Evolutionary conservation across 805 yeast genomes (phyloP), one percentile per base, ranked within the genome.

Genomic region (Cyberlindnera xylosilytica): DNA sequence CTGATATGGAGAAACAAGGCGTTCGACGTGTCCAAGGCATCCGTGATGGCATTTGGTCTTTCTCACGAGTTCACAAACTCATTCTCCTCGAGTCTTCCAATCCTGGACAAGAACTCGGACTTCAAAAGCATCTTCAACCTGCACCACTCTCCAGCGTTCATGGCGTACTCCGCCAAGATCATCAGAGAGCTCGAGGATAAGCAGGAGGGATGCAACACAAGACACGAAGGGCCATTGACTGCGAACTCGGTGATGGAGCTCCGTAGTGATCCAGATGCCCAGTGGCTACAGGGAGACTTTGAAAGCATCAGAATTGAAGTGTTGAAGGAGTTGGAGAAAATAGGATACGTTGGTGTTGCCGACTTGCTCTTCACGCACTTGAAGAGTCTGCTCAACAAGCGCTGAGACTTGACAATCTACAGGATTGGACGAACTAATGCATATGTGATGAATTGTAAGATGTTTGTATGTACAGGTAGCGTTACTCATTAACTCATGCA

Each of bases 181-280:
- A 53, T 79, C 2, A 63, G 79, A 63, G 51, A 56, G 3, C 44
- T 76, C 4, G 84, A 79, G 45, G 81, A 77, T 38, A 45, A 50
- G 3, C 50, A 53, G 10, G 53, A 53, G 0, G 55, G 45, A 0
- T 62, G 69, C 12, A 58, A 61, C 12, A 53, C 55, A 4, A 56
- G 81, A 17, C 74, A 74, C 41, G 73, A 70, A 10, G 83, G 83
- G 0, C 83, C 83, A 1, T 53, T 78, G 10, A 68, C 73, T n/a
- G 69, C 65, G 37, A 60, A 56, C 3, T 65, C 74, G 7, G 72
- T 74, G n/a, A 41, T 49, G 6, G 55, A 49, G 5, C 42, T 78
- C 6, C 34, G 46, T 1, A 47, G 52, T 30, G 59, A 45, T 15
- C 32, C 36, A 3, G 56, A 40, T 4, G 26, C 34, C 1, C 24